Conservation (phyloP, 1,284 basidiomycete species). For the Boletellus deceptivus region DNA sequence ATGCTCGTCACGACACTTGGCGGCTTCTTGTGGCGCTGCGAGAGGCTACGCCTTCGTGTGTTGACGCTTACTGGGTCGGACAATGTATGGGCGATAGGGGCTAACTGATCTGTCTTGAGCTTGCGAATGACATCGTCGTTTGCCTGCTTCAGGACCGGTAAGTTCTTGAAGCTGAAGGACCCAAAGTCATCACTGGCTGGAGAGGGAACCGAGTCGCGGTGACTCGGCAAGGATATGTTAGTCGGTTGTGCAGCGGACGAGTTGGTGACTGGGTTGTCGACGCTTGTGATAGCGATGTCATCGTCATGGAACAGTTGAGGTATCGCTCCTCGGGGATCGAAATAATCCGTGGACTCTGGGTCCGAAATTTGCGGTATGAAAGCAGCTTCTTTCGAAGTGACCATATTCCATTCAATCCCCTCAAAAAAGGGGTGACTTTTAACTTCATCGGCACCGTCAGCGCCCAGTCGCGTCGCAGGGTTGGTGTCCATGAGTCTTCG, state of each 20-base stretch:
- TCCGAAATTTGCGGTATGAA: conserved; percentile 96
- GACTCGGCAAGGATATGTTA: conserved; percentile 45
- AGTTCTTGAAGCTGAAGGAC: conserved; percentile 97
- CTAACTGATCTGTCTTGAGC: conserved; percentile 81
- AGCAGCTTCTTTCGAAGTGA: conserved; percentile 85
- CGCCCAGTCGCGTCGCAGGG: conserved; percentile 79
- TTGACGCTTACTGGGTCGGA: conserved; percentile 60
- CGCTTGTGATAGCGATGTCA: conserved; percentile 56
- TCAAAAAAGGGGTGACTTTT: conserved; percentile 90
- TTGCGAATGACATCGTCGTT: conserved; percentile 99
- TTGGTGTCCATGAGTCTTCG: conserved; percentile 83
- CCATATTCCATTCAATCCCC: conserved; percentile 90
- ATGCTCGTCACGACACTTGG: conserved; percentile 70
- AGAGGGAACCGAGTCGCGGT: conserved; percentile 46
- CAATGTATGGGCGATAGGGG: conserved; percentile 68
- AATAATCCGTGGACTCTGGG: conserved; percentile 98
- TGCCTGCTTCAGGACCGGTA: conserved; percentile 94
- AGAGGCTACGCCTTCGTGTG: conserved; percentile 68
- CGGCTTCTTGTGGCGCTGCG: conserved; percentile 72
- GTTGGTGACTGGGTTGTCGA: conserved; percentile 48
- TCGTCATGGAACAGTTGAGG: conserved; percentile 88
- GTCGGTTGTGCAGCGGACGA: conserved; percentile 43
- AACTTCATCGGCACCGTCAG: conserved; percentile 89
- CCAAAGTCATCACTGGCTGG: conserved; percentile 88
- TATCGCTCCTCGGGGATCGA: conserved; percentile 92